Evolutionary conservation across 2,329 filamentous ascomycete genomes (phyloP).

Genomic region (Cercospora beticola): DNA sequence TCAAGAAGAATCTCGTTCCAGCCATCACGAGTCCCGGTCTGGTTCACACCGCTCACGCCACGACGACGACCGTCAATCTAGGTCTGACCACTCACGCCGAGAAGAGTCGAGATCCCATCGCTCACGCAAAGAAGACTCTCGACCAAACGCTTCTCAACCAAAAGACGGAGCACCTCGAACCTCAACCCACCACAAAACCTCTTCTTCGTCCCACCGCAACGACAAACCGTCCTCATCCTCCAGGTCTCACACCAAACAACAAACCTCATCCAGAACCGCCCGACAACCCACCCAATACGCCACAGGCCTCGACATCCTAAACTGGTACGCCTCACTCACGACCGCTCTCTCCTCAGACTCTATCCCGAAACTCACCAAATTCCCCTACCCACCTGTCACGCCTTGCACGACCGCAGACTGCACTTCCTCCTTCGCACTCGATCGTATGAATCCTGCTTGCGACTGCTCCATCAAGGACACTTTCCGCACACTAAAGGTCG

Average conservation of each 20-base stretch:
- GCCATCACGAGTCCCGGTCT: neutral
- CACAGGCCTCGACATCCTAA: neutral
- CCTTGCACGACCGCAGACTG: neutral
- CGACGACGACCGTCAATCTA: neutral
- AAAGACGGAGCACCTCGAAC: neutral
- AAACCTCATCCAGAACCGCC: neutral
- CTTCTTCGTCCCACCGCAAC: neutral
- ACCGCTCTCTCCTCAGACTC: neutral
- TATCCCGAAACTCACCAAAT: neutral
- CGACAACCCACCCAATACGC: neutral
- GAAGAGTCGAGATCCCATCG: neutral
- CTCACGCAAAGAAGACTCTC: neutral
- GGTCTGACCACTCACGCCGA: neutral
- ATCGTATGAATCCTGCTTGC: neutral
- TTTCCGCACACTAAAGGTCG: neutral
- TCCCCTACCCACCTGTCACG: neutral
- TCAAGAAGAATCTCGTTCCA: neutral
- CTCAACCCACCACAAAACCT: neutral
- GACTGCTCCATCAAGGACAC: conserved; percentile 8
- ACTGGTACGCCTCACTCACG: neutral
- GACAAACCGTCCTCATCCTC: neutral
- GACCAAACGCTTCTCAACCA: neutral
- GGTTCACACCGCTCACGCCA: neutral
- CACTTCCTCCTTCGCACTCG: neutral
- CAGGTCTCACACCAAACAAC: neutral